Evolutionary conservation across 169 alveolate genomes (phyloP).

Genomic region (Pseudocohnilembus persalinus): DNA sequence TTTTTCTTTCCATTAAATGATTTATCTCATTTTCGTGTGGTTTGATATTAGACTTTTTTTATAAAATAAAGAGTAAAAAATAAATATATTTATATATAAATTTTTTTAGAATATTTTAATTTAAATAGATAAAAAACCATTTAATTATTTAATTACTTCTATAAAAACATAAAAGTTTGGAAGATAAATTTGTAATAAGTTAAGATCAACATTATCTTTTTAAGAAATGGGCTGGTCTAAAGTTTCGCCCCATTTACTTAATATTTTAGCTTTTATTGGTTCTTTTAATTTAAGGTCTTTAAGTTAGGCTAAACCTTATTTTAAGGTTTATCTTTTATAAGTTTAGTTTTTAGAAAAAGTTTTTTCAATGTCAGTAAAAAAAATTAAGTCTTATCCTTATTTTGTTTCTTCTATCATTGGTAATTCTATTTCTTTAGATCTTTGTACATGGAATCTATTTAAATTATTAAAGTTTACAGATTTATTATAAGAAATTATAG

Average conservation of each 20-base stretch:
- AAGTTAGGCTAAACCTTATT: not conserved
- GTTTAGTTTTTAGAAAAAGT: no score
- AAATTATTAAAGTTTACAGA: no score
- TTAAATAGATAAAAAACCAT: no score
- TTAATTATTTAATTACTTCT: not conserved
- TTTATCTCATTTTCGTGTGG: not conserved
- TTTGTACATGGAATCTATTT: not conserved
- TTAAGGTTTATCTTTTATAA: no score
- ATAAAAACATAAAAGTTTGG: not conserved
- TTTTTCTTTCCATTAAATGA: conserved; percentile 6
- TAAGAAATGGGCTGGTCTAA: not conserved
- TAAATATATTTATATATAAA: no score
- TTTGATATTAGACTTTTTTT: not conserved
- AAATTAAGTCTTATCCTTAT: not conserved
- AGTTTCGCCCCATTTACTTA: not conserved
- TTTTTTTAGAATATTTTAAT: no score
- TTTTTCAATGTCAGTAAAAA: not conserved
- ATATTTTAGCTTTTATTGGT: not conserved
- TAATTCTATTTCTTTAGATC: not conserved
- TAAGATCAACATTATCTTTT: not conserved
- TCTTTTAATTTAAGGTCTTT: not conserved
- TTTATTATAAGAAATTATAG: no score
- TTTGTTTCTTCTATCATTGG: not conserved
- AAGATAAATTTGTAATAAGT: no score
- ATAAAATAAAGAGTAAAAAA: no score